phyloP scores from a whole-genome alignment of 179 eudicot genomes.

The Silene coronaria region DNA sequence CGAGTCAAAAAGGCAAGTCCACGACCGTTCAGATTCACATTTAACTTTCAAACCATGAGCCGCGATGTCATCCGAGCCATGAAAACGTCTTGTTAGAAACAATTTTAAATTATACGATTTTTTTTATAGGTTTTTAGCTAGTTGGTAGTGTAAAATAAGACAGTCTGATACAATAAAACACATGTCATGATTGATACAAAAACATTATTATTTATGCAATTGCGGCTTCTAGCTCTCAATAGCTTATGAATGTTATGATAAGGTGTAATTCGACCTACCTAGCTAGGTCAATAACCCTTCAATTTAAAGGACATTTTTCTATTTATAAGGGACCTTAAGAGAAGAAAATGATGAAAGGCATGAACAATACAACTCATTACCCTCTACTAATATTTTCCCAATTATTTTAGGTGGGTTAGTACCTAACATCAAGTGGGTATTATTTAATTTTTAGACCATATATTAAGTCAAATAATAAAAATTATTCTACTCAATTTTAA shows the following conservation, averaged over 20 bases:
- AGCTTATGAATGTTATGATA: neutral
- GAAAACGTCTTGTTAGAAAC: too few species aligned
- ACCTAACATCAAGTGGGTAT: conserved; percentile 26
- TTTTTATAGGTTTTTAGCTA: too few species aligned
- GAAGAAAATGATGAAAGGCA: conserved; percentile 26
- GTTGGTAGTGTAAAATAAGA: neutral
- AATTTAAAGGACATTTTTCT: neutral
- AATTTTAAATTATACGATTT: too few species aligned
- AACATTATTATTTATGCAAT: neutral
- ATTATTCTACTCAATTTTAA: neutral
- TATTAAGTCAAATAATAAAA: conserved; percentile 19
- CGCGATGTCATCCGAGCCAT: neutral
- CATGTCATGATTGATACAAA: neutral
- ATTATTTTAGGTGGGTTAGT: conserved; percentile 26
- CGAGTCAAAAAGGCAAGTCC: neutral
- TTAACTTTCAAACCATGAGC: too few species aligned
- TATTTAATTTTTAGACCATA: conserved; percentile 7
- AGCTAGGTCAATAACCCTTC: neutral
- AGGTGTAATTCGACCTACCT: conserved; percentile 14
- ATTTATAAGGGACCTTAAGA: neutral
- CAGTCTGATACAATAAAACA: neutral
- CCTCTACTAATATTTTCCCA: conserved; percentile 13
- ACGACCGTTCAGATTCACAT: neutral
- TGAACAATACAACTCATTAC: conserved; percentile 22
- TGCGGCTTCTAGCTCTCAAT: neutral